Percentiles rank a stretch among this genome's conserved stretches.
These are phyloP conservation scores for Madurella fahalii DNA, from an alignment of 2,329 filamentous ascomycete genomes.

Conservation along the genomic window DNA sequence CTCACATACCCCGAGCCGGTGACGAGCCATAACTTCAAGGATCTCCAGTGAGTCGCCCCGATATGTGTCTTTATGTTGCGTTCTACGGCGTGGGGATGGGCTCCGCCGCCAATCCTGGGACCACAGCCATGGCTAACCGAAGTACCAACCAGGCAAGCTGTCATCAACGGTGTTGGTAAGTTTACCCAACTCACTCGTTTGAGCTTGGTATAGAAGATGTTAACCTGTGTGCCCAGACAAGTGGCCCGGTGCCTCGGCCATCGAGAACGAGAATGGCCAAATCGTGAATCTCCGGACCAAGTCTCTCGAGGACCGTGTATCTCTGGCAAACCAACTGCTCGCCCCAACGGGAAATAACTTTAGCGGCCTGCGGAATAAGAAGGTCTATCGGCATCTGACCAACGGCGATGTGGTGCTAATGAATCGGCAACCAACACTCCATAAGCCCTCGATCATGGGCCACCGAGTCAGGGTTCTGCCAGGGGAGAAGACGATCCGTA, in stretches of 20 bases:
- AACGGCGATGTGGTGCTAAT: constrained; percentile 97
- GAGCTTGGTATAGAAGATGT: constrained; percentile 34
- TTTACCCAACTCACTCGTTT: neutral
- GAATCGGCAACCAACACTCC: constrained; percentile 96
- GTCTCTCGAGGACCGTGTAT: constrained; percentile 79
- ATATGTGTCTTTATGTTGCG: too few relatives aligned
- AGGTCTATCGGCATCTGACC: constrained; percentile 91
- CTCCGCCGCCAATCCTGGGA: neutral
- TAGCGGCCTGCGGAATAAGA: constrained; percentile 81
- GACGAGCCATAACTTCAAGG: constrained; percentile 93
- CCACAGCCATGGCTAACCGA: neutral
- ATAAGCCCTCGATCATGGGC: constrained; percentile 99
- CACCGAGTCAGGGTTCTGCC: constrained; percentile 88
- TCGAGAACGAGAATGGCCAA: constrained; percentile 93
- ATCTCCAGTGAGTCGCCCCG: constrained; percentile 59
- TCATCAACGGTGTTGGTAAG: constrained; percentile 68
- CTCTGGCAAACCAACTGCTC: constrained; percentile 87
- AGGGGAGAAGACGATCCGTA: constrained; percentile 94
- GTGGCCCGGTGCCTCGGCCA: constrained; percentile 90
- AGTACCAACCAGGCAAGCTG: constrained; percentile 56
- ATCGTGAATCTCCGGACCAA: constrained; percentile 85
- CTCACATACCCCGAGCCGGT: constrained; percentile 96
- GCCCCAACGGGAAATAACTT: constrained; percentile 73
- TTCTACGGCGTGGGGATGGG: too few relatives aligned
- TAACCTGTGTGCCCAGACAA: constrained; percentile 50